Evolutionary conservation across 495 filamentous ascomycete genomes (phyloP).

Genomic region (Parmelia sp.): DNA sequence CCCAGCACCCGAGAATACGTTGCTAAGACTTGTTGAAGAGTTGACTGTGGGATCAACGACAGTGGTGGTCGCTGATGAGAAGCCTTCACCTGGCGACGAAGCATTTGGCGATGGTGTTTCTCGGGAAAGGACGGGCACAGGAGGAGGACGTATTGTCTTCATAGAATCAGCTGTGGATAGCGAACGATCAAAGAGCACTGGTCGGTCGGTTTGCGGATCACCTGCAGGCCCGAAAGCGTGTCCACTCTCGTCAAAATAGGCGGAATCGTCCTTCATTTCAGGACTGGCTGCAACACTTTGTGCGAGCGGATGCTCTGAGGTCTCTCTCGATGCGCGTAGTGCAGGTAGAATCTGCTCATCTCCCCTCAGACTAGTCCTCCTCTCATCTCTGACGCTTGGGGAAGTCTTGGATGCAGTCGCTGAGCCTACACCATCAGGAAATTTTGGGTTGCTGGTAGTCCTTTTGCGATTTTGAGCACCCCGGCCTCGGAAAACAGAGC

Average conservation of each 20-base stretch:
- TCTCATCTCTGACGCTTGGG: constrained; percentile 36
- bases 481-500: constrained; percentile 29
- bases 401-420: constrained; percentile 25
- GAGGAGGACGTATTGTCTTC: constrained; percentile 52
- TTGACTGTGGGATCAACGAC: constrained; percentile 45
- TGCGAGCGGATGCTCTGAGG: constrained; percentile 68
- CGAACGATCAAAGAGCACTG: constrained; percentile 44
- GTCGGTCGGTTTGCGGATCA: constrained; percentile 37
- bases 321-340: constrained; percentile 43
- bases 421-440: constrained; percentile 21
- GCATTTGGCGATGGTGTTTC: constrained; percentile 18
- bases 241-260: constrained; percentile 38
- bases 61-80: constrained; percentile 35
- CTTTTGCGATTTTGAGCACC: constrained; percentile 27
- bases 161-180: constrained; percentile 58
- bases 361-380: constrained; percentile 62
- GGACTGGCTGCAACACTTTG: constrained; percentile 76
- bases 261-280: constrained; percentile 41
- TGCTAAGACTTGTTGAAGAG: constrained; percentile 44
- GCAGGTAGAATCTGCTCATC: constrained; percentile 61
- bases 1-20: constrained; percentile 52
- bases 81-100: constrained; percentile 31
- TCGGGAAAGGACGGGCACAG: constrained; percentile 32
- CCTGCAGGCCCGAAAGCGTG: constrained; percentile 19
- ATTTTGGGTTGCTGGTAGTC: constrained; percentile 22